phyloP scores from a whole-genome alignment of 192 early-diverging fungal genomes.

The Pecoramyces ruminantium region DNA sequence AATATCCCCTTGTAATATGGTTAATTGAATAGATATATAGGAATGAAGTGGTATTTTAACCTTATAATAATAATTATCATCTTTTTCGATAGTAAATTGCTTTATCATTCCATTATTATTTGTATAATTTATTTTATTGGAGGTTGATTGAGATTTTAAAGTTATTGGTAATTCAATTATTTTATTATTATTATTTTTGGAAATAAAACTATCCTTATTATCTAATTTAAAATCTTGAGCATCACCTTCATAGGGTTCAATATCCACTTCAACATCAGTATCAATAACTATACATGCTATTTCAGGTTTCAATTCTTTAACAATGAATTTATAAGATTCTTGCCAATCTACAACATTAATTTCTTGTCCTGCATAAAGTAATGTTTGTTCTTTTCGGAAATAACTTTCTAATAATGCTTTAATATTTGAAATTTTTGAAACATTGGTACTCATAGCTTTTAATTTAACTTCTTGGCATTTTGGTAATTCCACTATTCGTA shows the following conservation, averaged over 20 bases:
- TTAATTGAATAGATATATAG: not conserved
- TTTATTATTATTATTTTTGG: not conserved
- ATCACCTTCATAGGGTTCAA: conserved; percentile 25
- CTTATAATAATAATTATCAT: not conserved
- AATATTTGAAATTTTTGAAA: not conserved
- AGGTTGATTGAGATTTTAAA: not conserved
- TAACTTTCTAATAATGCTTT: not conserved
- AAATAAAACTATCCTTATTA: conserved; percentile 9
- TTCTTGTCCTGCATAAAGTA: not conserved
- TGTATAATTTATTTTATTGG: not conserved
- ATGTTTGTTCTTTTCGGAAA: not conserved
- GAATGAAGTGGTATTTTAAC: not conserved
- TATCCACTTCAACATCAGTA: conserved; percentile 67
- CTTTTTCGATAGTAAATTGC: not conserved
- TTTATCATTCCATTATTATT: not conserved
- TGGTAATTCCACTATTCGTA: not conserved
- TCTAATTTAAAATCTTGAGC: conserved; percentile 1
- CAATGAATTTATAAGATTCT: conserved; percentile 23
- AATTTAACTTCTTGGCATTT: not conserved
- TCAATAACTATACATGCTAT: conserved; percentile 52
- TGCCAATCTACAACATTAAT: not conserved
- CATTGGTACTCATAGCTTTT: not conserved
- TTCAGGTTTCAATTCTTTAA: conserved; percentile 48
- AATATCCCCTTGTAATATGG: not conserved
- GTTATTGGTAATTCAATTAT: conserved; percentile 2